Evolutionary conservation across 805 yeast species (phyloP).

Genomic region (Candida loeiensis): DNA sequence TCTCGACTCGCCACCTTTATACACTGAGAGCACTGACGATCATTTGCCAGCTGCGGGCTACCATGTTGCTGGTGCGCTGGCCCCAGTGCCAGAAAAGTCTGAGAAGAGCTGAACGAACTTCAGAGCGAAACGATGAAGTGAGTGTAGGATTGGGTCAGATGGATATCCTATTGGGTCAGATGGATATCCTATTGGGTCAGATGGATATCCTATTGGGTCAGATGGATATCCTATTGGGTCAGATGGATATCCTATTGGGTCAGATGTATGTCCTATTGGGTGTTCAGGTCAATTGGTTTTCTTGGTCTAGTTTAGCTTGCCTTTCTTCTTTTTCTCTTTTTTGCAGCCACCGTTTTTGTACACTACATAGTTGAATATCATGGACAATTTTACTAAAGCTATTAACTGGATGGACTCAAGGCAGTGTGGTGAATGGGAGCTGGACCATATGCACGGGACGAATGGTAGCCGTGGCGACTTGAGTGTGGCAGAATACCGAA

Average conservation of each 20-base stretch:
- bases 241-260: too few species aligned
- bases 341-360: conserved; percentile 7
- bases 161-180: too few species aligned
- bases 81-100: neutral
- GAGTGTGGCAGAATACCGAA: neutral
- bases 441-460: too few species aligned
- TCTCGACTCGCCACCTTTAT: conserved; percentile 1
- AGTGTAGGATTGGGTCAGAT: neutral
- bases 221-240: too few species aligned
- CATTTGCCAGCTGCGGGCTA: neutral
- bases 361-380: neutral
- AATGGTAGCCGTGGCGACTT: too few species aligned
- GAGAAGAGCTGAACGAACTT: neutral
- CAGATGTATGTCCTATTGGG: too few species aligned
- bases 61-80: neutral
- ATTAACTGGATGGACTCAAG: too few species aligned
- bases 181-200: too few species aligned
- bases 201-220: too few species aligned
- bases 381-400: neutral
- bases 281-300: too few species aligned
- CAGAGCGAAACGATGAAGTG: too few species aligned
- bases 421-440: too few species aligned
- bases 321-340: conserved; percentile 1
- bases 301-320: neutral
- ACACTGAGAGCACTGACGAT: neutral